Conservation (phyloP, 2,329 filamentous ascomycete species). For the Xylariaceae sp. region DNA sequence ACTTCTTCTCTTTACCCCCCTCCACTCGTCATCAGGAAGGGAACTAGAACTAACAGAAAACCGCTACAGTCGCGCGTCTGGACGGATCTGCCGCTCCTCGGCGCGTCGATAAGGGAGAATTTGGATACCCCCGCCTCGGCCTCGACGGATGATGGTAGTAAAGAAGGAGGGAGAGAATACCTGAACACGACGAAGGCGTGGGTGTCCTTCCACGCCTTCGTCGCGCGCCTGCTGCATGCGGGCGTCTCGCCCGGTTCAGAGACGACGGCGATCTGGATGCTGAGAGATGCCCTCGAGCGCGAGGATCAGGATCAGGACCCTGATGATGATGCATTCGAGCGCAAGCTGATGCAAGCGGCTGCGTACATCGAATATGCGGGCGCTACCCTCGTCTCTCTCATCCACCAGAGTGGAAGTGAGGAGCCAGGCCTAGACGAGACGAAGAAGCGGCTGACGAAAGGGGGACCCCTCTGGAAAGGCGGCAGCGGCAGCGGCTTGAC, state of each 20-base stretch:
- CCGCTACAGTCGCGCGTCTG: slow-evolving; percentile 24
- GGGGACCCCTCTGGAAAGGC: slow-evolving; percentile 21
- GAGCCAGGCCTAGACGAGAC: slow-evolving; percentile 19
- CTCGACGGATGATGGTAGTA: slow-evolving; percentile 3
- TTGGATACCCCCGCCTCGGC: slow-evolving; percentile 17
- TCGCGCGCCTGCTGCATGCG: slow-evolving; percentile 22
- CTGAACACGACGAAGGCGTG: slow-evolving; percentile 12
- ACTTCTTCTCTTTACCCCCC: too few species aligned
- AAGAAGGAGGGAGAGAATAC: slow-evolving; percentile 6
- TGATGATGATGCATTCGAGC: slow-evolving; percentile 11
- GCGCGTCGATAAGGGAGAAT: slow-evolving; percentile 19
- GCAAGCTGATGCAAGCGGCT: slow-evolving; percentile 21
- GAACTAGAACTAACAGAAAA: too few species aligned
- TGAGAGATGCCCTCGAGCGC: slow-evolving; percentile 26
- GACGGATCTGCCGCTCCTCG: slow-evolving; percentile 25
- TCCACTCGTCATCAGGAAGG: too few species aligned
- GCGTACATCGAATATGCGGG: slow-evolving; percentile 28
- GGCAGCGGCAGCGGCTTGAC: slow-evolving; percentile 18
- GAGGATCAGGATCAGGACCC: slow-evolving; percentile 7
- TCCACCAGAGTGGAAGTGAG: slow-evolving; percentile 17
- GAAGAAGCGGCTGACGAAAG: slow-evolving; percentile 15
- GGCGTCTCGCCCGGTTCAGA: slow-evolving; percentile 15
- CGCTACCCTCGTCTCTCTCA: slow-evolving; percentile 17
- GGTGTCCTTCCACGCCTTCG: slow-evolving; percentile 28
- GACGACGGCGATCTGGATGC: slow-evolving; percentile 26